A percentile compares a stretch with the other conserved stretches of the same genome.
Evolutionary conservation across 352 stramenopile species (phyloP).

Genomic region (Phytophthora kernoviae): DNA sequence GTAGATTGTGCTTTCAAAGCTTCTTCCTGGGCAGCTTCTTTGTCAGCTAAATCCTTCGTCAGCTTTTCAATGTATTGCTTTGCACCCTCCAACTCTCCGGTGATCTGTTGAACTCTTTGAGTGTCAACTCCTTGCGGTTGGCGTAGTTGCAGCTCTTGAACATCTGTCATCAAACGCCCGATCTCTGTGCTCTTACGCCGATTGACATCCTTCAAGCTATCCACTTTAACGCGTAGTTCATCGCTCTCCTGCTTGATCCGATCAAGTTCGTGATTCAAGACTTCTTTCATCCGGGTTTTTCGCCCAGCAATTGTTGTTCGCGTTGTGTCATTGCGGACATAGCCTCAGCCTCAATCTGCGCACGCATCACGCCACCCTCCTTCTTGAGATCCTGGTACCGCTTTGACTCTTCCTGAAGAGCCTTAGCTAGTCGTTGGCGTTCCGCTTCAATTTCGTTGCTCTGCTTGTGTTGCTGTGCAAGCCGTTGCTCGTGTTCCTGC

Average conservation of each 20-base stretch:
- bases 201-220: conserved; percentile 55
- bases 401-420: conserved; percentile 42
- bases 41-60: conserved; percentile 48
- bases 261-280: conserved; percentile 37
- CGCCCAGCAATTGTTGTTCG: conserved; percentile 52
- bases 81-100: conserved; percentile 37
- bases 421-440: conserved; percentile 36
- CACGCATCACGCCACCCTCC: conserved; percentile 40
- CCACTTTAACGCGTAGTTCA: conserved; percentile 46
- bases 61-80: conserved; percentile 51
- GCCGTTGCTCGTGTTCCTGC: conserved; percentile 57
- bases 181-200: conserved; percentile 64
- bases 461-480: conserved; percentile 48
- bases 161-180: conserved; percentile 45
- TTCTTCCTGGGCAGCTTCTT: conserved; percentile 51
- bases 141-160: conserved; percentile 42
- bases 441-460: conserved; percentile 45
- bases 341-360: conserved; percentile 48
- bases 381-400: conserved; percentile 46
- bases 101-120: conserved; percentile 46
- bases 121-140: conserved; percentile 26
- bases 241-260: conserved; percentile 46
- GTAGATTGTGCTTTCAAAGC: conserved; percentile 49
- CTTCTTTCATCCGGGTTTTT: conserved; percentile 51
- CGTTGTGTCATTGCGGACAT: conserved; percentile 52